Evolutionary conservation across 345 rosid species (phyloP).

Genomic region (Dovyalis caffra): DNA sequence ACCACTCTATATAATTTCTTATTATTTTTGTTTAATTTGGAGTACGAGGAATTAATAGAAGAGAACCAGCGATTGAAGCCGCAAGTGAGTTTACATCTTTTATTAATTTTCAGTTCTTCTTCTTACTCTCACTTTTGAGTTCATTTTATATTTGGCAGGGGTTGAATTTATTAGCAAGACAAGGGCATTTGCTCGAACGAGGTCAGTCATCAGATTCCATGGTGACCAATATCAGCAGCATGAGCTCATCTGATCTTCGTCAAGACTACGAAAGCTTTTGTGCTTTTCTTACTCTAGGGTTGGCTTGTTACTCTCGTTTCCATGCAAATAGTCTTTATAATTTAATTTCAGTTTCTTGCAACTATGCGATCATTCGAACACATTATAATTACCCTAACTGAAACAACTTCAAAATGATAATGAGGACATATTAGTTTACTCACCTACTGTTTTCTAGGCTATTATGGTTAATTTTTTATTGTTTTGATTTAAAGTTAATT

Average conservation of each 20-base stretch:
- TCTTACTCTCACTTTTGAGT: not conserved
- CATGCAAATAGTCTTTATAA: not conserved
- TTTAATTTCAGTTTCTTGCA: no score
- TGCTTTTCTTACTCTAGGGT: not conserved
- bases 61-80: slow-evolving; percentile 33
- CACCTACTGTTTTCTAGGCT: no score
- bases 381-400: no score
- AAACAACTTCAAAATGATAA: no score
- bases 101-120: not conserved
- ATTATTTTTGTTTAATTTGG: slow-evolving; percentile 8
- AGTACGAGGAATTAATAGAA: slow-evolving; percentile 21
- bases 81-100: slow-evolving; percentile 9
- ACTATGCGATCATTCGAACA: no score
- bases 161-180: no score
- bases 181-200: no score
- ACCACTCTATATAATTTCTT: not conserved
- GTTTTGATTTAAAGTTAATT: no score
- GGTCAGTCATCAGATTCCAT: no score
- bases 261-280: not conserved
- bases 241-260: not conserved
- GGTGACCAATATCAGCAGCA: not conserved
- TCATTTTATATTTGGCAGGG: not conserved
- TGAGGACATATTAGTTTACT: no score
- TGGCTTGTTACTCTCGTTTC: not conserved
- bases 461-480: no score